phyloP scores from a whole-genome alignment of 2,329 filamentous ascomycete species.

The Blumeriella jaapii region DNA sequence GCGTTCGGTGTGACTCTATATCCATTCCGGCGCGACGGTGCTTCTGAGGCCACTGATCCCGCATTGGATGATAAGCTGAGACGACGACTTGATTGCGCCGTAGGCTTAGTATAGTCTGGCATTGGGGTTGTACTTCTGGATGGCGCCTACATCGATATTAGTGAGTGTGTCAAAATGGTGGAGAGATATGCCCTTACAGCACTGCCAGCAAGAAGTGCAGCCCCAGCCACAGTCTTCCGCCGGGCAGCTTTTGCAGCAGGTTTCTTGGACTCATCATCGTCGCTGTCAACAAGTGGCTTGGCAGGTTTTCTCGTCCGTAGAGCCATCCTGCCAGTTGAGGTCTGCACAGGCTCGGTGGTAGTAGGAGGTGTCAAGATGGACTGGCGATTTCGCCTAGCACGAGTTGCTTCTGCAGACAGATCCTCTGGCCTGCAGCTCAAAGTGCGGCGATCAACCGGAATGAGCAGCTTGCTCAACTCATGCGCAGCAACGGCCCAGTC shows the following conservation, averaged over 20 bases:
- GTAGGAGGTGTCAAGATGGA: slow-evolving; percentile 34
- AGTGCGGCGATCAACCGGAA: slow-evolving; percentile 65
- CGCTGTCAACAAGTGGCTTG: slow-evolving; percentile 39
- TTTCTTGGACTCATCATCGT: slow-evolving; percentile 37
- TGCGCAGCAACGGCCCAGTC: slow-evolving; percentile 76
- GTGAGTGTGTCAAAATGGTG: too few relatives aligned
- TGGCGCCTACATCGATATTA: slow-evolving; percentile 18
- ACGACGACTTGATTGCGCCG: slow-evolving; percentile 27
- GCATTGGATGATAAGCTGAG: slow-evolving; percentile 35
- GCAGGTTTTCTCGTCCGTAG: slow-evolving; percentile 57
- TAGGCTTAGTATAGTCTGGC: slow-evolving; percentile 23
- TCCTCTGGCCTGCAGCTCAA: slow-evolving; percentile 70
- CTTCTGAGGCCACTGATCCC: slow-evolving; percentile 23
- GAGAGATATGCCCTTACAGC: slow-evolving; percentile 29
- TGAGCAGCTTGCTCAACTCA: slow-evolving; percentile 71
- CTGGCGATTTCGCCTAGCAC: slow-evolving; percentile 53
- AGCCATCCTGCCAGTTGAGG: slow-evolving; percentile 51
- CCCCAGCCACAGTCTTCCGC: slow-evolving; percentile 49
- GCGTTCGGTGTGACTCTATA: slow-evolving; percentile 24
- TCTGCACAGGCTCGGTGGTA: slow-evolving; percentile 25
- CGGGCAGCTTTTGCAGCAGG: slow-evolving; percentile 32
- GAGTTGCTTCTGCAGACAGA: slow-evolving; percentile 56
- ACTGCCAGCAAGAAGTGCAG: slow-evolving; percentile 35
- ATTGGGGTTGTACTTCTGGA: slow-evolving; percentile 21
- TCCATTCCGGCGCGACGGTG: slow-evolving; percentile 10